Conservation (phyloP, 1,284 basidiomycete genomes). For the Volvariella volvacea region DNA sequence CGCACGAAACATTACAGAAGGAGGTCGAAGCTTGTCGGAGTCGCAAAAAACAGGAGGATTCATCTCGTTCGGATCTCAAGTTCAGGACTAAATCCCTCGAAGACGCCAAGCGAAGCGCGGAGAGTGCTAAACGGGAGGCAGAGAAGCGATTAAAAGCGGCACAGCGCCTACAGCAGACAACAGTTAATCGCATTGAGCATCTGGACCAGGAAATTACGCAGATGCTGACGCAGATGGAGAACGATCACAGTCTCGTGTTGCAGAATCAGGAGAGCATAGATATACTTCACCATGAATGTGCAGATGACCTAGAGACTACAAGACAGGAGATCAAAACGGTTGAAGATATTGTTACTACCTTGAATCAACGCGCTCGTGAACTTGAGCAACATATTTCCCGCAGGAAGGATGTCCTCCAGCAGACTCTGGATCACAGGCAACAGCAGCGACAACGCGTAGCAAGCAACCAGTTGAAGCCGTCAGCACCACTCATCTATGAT, state of each 20-base stretch:
- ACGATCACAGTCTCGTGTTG: conserved; percentile 47
- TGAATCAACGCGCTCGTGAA: conserved; percentile 50
- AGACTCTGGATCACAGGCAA: too few relatives aligned
- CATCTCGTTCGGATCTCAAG: conserved; percentile 72
- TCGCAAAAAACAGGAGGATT: conserved; percentile 81
- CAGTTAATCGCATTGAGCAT: conserved; percentile 57
- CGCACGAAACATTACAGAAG: conserved; percentile 59
- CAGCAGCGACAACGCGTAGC: too few relatives aligned
- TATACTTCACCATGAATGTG: conserved; percentile 41
- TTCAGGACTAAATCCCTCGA: conserved; percentile 78
- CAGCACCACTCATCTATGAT: too few relatives aligned
- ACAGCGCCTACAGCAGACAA: conserved; percentile 58
- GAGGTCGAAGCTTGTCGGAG: conserved; percentile 73
- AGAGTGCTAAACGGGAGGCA: conserved; percentile 72
- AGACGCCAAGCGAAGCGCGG: conserved; percentile 81
- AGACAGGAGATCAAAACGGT: conserved; percentile 62
- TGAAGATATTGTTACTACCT: conserved; percentile 55
- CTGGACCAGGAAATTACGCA: conserved; percentile 65
- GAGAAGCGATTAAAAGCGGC: conserved; percentile 81
- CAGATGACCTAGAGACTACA: conserved; percentile 50
- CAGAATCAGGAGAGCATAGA: conserved; percentile 34
- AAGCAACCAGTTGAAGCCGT: too few relatives aligned
- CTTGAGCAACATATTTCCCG: conserved; percentile 46
- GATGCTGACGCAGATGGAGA: conserved; percentile 45
- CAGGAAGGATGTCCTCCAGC: too few relatives aligned